phyloP scores from a whole-genome alignment of 192 early-diverging fungal species.

The Coemansia sp. region DNA sequence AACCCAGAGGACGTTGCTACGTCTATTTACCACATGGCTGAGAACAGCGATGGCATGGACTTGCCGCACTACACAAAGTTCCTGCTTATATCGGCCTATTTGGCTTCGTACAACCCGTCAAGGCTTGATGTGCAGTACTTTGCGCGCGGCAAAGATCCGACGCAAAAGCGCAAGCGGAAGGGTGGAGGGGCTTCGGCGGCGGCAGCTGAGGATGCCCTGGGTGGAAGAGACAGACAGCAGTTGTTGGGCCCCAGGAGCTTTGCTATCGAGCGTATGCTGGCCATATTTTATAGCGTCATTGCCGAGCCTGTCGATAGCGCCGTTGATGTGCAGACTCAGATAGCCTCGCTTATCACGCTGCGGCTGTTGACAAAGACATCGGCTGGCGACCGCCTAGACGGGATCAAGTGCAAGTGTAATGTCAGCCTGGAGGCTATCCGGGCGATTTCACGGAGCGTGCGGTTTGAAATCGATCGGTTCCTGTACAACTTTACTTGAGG shows the following conservation, averaged over 20 bases:
- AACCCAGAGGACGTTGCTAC: constrained; percentile 46
- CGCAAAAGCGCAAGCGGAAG: constrained; percentile 29
- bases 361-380: constrained; percentile 75
- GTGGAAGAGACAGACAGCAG: constrained; percentile 72
- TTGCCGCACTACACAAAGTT: constrained; percentile 91
- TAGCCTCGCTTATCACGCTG: constrained; percentile 82
- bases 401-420: constrained; percentile 87
- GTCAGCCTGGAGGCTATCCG: constrained; percentile 81
- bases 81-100: constrained; percentile 83
- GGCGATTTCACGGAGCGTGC: constrained; percentile 70
- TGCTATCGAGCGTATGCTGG: constrained; percentile 94
- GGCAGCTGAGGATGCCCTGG: constrained; percentile 51
- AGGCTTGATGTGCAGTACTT: constrained; percentile 87
- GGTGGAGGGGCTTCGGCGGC: constrained; percentile 52
- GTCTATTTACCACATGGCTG: constrained; percentile 53
- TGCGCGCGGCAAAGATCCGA: constrained; percentile 58
- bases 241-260: constrained; percentile 91
- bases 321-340: constrained; percentile 71
- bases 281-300: constrained; percentile 93
- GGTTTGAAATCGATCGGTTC: constrained; percentile 87
- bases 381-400: constrained; percentile 75
- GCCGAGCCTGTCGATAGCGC: constrained; percentile 71
- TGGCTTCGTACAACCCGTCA: constrained; percentile 95
- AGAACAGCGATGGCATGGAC: constrained; percentile 59
- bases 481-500: constrained; percentile 63